phyloP scores from a whole-genome alignment of 139 green algal genomes.

The Mychonastes homosphaera region DNA sequence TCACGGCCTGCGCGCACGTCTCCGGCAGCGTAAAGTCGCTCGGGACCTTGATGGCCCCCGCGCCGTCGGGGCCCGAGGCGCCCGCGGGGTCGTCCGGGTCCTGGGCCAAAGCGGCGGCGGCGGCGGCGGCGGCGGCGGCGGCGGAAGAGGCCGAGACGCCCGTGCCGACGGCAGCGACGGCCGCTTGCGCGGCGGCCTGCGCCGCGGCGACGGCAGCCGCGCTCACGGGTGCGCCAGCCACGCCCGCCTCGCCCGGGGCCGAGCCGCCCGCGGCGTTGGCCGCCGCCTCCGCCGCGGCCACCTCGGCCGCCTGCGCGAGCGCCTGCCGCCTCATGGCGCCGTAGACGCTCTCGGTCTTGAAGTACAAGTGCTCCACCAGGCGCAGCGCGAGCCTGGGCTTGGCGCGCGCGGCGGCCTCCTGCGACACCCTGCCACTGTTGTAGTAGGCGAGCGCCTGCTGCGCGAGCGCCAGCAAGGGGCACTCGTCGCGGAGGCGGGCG shows the following conservation, averaged over 20 bases:
- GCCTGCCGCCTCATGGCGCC: conserved; percentile 68
- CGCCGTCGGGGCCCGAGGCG: conserved; percentile 25
- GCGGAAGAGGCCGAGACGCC: not conserved
- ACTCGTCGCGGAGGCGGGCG: conserved; percentile 85
- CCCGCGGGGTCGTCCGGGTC: too few relatives aligned
- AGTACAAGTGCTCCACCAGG: conserved; percentile 94
- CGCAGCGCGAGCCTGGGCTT: conserved; percentile 51
- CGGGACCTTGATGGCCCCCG: conserved; percentile 50
- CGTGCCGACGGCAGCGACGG: not conserved
- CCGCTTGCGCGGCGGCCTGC: not conserved
- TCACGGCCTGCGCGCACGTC: conserved; percentile 41
- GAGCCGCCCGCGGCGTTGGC: conserved; percentile 27
- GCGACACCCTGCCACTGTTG: not conserved
- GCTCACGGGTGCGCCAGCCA: not conserved
- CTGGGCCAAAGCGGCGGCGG: conserved; percentile 1
- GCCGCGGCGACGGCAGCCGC: not conserved
- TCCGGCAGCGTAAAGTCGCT: conserved; percentile 62
- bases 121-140: conserved; percentile 8
- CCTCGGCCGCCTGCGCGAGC: conserved; percentile 41
- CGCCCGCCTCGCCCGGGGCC: conserved; percentile 29
- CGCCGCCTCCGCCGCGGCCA: conserved; percentile 5
- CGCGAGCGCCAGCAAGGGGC: conserved; percentile 77
- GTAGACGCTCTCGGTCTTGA: conserved; percentile 83
- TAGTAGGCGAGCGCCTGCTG: conserved; percentile 57
- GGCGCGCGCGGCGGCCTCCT: too few relatives aligned